Evolutionary conservation across 164 flowering plant genomes (phyloP), one percentile per base, ranked within the genome.

Genomic region (Tinospora cordifolia): DNA sequence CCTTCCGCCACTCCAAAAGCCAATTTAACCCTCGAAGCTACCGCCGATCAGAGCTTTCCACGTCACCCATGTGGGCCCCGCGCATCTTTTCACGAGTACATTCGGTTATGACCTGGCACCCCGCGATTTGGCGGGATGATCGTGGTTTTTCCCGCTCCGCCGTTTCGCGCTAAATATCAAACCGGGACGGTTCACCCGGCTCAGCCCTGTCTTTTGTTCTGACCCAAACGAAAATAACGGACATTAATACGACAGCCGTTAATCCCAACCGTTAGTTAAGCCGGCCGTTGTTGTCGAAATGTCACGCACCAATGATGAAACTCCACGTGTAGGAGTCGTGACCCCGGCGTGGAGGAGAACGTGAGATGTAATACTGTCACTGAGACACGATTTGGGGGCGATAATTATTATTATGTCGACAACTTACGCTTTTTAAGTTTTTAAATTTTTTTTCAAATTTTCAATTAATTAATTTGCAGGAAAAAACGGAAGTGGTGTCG

Each of bases 41-140:
- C 66, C 65, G 64, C 63, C 65, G 27, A 21, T 46, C 65, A 21
- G 17, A 25, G 6, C 65, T 62, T 69, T 58, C 66, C 62, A 24
- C 34, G 40, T 47, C 69, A 44, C 24, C 3, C 22, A 30, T 5
- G 22, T 44, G 21, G 57, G 14, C 58, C 58, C 68, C 68, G 0
- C 41, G 21, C 39, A 30, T 34, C 66, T 22, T 3, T 64, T 40
- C 22, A 40, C 40, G 49, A 38, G 46, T 40, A 65, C 40, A 40
- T 46, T 25, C 51, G 30, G 22, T 22, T 26, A 49, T 68, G 74
- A 54, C 40, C 57, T 66, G 65, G 63, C 65, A 38, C 40, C 74
- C 4, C 27, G 60, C 30, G 8, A 6, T 41, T 38, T 63, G 68
- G 76, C 76, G 76, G 76, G 72, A 69, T 69, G 44, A 0, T 25